phyloP scores from a whole-genome alignment of 352 stramenopile species.

The Globisporangium echinulatum region DNA sequence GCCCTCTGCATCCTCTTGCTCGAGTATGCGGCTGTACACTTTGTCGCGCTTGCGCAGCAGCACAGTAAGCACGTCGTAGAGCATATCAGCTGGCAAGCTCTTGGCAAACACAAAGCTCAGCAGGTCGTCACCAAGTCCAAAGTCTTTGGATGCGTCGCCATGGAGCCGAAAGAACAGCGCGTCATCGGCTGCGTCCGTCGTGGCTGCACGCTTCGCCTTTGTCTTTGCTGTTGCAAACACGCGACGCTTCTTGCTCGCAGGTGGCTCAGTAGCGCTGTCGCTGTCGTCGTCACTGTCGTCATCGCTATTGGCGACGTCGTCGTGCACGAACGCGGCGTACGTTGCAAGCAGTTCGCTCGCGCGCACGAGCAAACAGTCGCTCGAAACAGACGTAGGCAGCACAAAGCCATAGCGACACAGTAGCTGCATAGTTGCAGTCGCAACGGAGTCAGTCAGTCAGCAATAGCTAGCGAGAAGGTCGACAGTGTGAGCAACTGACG shows the following conservation, averaged over 20 bases:
- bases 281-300: slow-evolving; percentile 16
- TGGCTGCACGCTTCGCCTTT: background rate
- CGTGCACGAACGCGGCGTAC: slow-evolving; percentile 28
- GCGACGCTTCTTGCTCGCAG: slow-evolving; percentile 33
- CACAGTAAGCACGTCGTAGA: slow-evolving; percentile 59
- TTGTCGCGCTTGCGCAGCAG: slow-evolving; percentile 65
- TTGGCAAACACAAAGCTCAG: slow-evolving; percentile 57
- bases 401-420: slow-evolving; percentile 73
- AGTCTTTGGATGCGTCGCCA: slow-evolving; percentile 39
- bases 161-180: slow-evolving; percentile 50
- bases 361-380: slow-evolving; percentile 49
- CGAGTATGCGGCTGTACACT: slow-evolving; percentile 41
- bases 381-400: slow-evolving; percentile 24
- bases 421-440: slow-evolving; percentile 19
- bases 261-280: slow-evolving; percentile 10
- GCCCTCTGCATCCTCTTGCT: slow-evolving; percentile 1
- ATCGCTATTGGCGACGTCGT: slow-evolving; percentile 24
- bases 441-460: no score
- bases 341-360: slow-evolving; percentile 34
- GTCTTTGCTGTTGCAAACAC: slow-evolving; percentile 17
- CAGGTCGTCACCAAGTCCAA: slow-evolving; percentile 55
- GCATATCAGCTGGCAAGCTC: slow-evolving; percentile 39
- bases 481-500: background rate
- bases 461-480: no score
- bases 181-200: slow-evolving; percentile 8